Evolutionary conservation across 1,284 basidiomycete species (phyloP).

Genomic region (Leccinum fuscescens): DNA sequence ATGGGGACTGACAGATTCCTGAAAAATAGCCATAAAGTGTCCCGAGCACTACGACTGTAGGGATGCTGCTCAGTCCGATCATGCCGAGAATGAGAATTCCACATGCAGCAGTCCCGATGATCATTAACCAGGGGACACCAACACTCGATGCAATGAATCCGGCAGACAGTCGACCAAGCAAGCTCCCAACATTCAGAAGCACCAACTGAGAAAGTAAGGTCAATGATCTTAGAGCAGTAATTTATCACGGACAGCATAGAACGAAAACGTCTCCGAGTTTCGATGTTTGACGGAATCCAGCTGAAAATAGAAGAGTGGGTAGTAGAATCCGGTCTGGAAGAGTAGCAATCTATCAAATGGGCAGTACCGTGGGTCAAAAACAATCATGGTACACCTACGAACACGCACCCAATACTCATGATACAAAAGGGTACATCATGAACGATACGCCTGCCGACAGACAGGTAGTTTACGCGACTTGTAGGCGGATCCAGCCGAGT

Average conservation of each 20-base stretch:
- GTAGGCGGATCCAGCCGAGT: conserved; percentile 28
- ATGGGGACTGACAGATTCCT: conserved; percentile 35
- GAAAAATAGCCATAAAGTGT: conserved; percentile 38
- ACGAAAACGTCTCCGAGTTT: conserved; percentile 29
- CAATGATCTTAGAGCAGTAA: too few relatives aligned
- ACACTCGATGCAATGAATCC: conserved; percentile 25
- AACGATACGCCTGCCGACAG: conserved; percentile 16
- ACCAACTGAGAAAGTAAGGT: conserved; percentile 18
- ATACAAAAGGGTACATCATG: conserved; percentile 26
- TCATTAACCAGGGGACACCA: conserved; percentile 21
- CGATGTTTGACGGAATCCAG: conserved; percentile 28
- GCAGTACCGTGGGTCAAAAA: not conserved
- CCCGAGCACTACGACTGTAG: conserved; percentile 23
- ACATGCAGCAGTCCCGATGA: conserved; percentile 29
- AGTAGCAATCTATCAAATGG: conserved; percentile 15
- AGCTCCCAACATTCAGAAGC: conserved; percentile 24
- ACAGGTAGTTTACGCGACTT: conserved; percentile 17
- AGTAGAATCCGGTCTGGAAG: conserved; percentile 20
- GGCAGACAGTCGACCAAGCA: conserved; percentile 26
- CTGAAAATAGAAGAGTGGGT: conserved; percentile 33
- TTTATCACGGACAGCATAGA: conserved; percentile 28
- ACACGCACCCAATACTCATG: conserved; percentile 22
- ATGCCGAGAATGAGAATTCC: conserved; percentile 27
- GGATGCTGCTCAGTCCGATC: conserved; percentile 19
- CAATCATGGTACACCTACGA: not conserved